Percentiles rank a stretch among this genome's conserved stretches.
phyloP scores from a whole-genome alignment of 225 moss, liverwort and hornwort species.

The Asterella californica region DNA sequence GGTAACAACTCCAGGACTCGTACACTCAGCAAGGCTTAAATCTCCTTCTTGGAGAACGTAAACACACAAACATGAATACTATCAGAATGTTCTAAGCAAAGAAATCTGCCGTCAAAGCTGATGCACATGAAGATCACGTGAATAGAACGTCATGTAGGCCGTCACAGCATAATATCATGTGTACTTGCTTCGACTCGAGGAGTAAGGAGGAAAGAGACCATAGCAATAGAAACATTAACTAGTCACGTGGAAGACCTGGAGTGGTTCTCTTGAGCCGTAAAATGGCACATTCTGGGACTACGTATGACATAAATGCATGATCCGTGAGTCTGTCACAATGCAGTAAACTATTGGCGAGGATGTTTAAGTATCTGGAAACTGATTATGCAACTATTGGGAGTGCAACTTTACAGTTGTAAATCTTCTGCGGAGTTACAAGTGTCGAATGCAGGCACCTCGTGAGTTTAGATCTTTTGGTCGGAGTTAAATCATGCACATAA shows the following conservation, averaged over 20 bases:
- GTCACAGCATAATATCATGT: not conserved
- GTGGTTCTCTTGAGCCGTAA: not conserved
- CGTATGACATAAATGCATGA: not conserved
- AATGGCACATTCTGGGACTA: not conserved
- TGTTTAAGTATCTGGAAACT: not conserved
- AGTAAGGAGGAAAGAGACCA: not conserved
- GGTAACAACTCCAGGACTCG: too few relatives aligned
- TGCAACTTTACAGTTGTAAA: not conserved
- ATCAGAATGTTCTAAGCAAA: not conserved
- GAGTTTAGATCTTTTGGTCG: not conserved
- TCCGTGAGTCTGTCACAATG: not conserved
- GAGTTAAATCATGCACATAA: not conserved
- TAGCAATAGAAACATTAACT: not conserved
- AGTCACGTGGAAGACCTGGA: not conserved
- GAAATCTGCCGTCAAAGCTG: not conserved
- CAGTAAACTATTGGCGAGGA: not conserved
- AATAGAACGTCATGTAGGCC: not conserved
- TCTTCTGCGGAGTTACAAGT: not conserved
- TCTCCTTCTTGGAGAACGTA: too few relatives aligned
- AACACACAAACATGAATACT: too few relatives aligned
- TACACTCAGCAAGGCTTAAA: too few relatives aligned
- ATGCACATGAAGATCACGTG: constrained; percentile 1
- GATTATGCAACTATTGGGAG: not conserved
- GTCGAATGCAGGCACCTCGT: not conserved
- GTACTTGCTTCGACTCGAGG: not conserved